Conservation (phyloP, 805 yeast genomes). For the Candida dajiaensis region DNA sequence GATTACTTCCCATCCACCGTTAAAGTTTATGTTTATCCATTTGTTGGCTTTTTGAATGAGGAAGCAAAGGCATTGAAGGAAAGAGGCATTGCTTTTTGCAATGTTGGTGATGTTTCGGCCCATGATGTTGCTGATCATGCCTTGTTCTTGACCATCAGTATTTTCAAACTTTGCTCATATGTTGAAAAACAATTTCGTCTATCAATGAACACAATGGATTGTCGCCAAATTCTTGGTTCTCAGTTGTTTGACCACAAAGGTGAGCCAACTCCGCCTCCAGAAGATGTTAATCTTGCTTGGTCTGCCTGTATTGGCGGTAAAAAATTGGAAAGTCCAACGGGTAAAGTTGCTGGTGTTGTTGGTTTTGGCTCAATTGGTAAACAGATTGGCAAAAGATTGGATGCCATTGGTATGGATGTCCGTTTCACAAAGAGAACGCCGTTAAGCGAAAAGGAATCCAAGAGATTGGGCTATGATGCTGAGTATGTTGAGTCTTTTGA, state of each 20-base stretch:
- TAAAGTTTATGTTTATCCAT: constrained; percentile 46
- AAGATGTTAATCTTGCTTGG: constrained; percentile 32
- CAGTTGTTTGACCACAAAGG: constrained; percentile 29
- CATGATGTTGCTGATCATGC: constrained; percentile 73
- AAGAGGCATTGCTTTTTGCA: constrained; percentile 49
- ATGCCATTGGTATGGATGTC: constrained; percentile 58
- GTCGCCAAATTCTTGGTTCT: constrained; percentile 37
- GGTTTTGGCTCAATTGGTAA: constrained; percentile 78
- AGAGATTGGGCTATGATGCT: constrained; percentile 38
- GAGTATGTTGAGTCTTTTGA: constrained; percentile 41
- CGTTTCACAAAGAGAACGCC: constrained; percentile 53
- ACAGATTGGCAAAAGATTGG: constrained; percentile 50
- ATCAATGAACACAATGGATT: constrained; percentile 36
- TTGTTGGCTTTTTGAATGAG: constrained; percentile 56
- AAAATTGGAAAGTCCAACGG: constrained; percentile 44
- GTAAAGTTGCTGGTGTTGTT: constrained; percentile 54
- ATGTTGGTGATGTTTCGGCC: constrained; percentile 55
- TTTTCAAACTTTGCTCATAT: constrained; percentile 50
- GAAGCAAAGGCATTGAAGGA: constrained; percentile 39
- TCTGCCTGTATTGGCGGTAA: constrained; percentile 43
- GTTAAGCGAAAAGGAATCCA: constrained; percentile 30
- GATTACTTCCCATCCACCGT: constrained; percentile 41
- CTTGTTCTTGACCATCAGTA: constrained; percentile 47
- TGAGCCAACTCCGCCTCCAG: constrained; percentile 21
- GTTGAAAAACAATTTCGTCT: constrained; percentile 38